Base-by-base conservation (phyloP, 805 yeast genomes). In the Naumovozyma castellii region DNA sequence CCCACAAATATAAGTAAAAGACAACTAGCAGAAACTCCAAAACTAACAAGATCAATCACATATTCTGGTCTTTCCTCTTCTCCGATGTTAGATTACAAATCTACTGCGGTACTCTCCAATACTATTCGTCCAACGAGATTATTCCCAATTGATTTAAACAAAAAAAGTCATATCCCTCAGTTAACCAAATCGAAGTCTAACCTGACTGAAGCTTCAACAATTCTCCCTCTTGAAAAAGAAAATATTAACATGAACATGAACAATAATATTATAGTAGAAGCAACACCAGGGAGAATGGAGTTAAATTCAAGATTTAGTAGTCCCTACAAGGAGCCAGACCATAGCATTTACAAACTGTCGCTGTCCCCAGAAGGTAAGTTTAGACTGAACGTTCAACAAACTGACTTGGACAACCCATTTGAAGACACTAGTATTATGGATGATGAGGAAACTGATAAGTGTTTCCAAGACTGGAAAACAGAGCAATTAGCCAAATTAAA, bases 341-440 rank as follows among this genome's bases (percentile, higher is more conserved):
- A 55, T 36, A 54, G 61, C 32, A 46, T 57, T 3, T 59, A 57
- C 40, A 51, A 50, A 37, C 44, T 59, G 17, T 53, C 56, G 4
- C 48, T 44, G 47, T 56, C 62, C 2, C 62, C 61, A 2, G 62
- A 54, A 18, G 64, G 62, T 3, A 59, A 53, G 33, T 50, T 50
- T 37, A 49, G 45, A 22, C 39, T 59, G n/a, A 53, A 56, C 34
- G 45, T 57, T 9, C 46, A 48, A 27, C 44, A 50, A 25, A 40
- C 44, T 12, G 45, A 39, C 13, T 36, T 45, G 15, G 56, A 42
- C 27, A 46, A 45, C 13, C 47, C 46, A 16, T 46, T 47, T 32
- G 61, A 57, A 22, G 62, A 59, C 29, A 54, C 62, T 4, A 57
- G 62, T 34, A 46, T 59, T 31, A 41, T 56, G 38, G 54, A 50